Evolutionary conservation across 2,329 filamentous ascomycete genomes (phyloP).

Genomic region (Leptoxyphium fumago): DNA sequence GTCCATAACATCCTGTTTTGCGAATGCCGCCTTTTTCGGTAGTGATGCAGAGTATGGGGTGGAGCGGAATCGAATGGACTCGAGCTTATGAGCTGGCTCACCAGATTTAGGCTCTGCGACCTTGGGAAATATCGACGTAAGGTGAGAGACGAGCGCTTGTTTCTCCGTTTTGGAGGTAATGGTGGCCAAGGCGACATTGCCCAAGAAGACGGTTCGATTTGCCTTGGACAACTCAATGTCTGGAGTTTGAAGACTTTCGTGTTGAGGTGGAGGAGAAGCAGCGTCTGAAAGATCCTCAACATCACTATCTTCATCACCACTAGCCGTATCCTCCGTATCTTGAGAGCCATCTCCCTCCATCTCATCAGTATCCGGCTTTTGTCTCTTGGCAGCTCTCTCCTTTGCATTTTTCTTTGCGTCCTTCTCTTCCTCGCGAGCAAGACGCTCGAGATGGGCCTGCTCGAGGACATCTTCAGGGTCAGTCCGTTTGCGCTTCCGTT

Average conservation of each 20-base stretch:
- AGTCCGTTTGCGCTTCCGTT: constrained; percentile 41
- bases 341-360: constrained; percentile 13
- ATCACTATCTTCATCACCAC: constrained; percentile 13
- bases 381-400: constrained; percentile 17
- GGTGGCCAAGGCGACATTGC: constrained; percentile 73
- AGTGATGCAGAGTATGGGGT: constrained; percentile 64
- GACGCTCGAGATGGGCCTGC: constrained; percentile 51
- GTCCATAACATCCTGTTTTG: constrained; percentile 79
- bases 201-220: constrained; percentile 77
- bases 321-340: constrained; percentile 12
- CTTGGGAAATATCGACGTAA: constrained; percentile 56
- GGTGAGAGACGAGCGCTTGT: constrained; percentile 61
- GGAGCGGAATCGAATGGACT: constrained; percentile 88
- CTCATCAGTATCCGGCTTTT: constrained; percentile 14
- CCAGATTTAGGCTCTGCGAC: constrained; percentile 26
- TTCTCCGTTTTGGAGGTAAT: constrained; percentile 71
- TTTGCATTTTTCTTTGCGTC: constrained; percentile 13
- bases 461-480: constrained; percentile 49
- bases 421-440: constrained; percentile 35
- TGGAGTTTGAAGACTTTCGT: constrained; percentile 33
- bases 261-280: constrained; percentile 41
- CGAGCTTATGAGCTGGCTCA: constrained; percentile 52
- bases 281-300: constrained; percentile 27
- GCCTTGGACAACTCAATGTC: constrained; percentile 64
- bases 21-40: constrained; percentile 88